Evolutionary conservation across 805 yeast species (phyloP).

Genomic region (Ogataea ganodermae): DNA sequence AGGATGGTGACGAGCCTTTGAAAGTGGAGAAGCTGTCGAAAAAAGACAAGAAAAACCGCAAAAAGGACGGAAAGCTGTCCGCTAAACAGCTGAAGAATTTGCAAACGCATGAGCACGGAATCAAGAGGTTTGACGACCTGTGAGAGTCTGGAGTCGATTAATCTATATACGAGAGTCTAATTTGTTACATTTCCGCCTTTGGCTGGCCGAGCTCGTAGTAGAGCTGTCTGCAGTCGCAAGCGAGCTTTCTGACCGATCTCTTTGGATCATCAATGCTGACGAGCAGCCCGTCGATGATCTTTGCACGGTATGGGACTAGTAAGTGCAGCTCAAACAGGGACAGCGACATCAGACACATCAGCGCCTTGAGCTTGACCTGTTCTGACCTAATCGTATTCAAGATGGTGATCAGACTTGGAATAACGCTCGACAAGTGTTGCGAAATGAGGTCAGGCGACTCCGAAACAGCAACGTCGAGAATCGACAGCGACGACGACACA

Average conservation of each 20-base stretch:
- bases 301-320: conserved; percentile 52
- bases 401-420: conserved; percentile 53
- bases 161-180: background rate
- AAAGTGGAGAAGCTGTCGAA: conserved; percentile 16
- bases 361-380: conserved; percentile 55
- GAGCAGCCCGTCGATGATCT: conserved; percentile 49
- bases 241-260: conserved; percentile 72
- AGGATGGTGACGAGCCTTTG: conserved; percentile 16
- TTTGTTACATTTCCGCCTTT: conserved; percentile 10
- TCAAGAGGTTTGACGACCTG: conserved; percentile 62
- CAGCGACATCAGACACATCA: conserved; percentile 58
- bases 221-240: conserved; percentile 78
- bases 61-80: conserved; percentile 34
- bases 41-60: conserved; percentile 37
- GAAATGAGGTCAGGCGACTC: conserved; percentile 56
- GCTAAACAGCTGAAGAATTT: conserved; percentile 49
- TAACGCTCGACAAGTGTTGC: conserved; percentile 55
- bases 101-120: conserved; percentile 63
- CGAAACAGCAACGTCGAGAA: conserved; percentile 41
- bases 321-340: conserved; percentile 43
- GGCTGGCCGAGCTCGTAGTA: conserved; percentile 55
- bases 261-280: conserved; percentile 69
- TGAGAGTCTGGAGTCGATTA: conserved; percentile 22
- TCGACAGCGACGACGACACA: conserved; percentile 28
- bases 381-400: conserved; percentile 31